A percentile compares a stretch with the other conserved stretches of the same genome.
phyloP scores from a whole-genome alignment of 306 rosid species.

The Quercus glauca region DNA sequence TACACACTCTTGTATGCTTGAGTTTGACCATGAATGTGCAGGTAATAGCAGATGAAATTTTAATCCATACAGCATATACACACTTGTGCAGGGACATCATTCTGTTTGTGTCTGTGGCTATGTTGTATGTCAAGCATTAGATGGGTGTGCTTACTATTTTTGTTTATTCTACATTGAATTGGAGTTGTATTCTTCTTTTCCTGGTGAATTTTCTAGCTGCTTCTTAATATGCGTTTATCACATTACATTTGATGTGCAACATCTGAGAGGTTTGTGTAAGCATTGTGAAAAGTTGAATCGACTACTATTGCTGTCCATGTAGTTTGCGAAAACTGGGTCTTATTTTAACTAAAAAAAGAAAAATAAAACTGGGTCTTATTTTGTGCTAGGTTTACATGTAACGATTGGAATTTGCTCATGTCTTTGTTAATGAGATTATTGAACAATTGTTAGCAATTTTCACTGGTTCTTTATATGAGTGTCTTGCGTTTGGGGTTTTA shows the following conservation, averaged over 20 bases:
- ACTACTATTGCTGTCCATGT: not conserved
- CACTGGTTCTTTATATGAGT: too few relatives aligned
- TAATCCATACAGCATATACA: constrained; percentile 9
- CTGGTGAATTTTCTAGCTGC: not conserved
- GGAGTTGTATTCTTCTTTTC: not conserved
- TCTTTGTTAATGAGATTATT: not conserved
- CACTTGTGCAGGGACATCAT: not conserved
- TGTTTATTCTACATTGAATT: not conserved
- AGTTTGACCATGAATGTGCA: constrained; percentile 68
- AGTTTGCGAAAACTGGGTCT: not conserved
- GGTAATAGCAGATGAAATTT: constrained; percentile 42
- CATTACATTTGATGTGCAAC: not conserved
- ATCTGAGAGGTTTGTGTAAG: not conserved
- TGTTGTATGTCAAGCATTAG: not conserved
- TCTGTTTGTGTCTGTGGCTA: not conserved
- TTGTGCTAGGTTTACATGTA: not conserved
- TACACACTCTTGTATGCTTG: constrained; percentile 40
- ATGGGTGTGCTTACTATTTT: not conserved
- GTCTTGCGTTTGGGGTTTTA: too few relatives aligned
- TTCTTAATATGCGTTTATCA: not conserved
- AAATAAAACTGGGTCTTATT: not conserved
- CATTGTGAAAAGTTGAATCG: not conserved
- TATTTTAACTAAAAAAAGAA: not conserved
- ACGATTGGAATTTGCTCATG: not conserved
- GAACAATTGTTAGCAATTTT: not conserved